Conservation (phyloP, 2,329 filamentous ascomycete species). For the Blastomyces emzantsi region DNA sequence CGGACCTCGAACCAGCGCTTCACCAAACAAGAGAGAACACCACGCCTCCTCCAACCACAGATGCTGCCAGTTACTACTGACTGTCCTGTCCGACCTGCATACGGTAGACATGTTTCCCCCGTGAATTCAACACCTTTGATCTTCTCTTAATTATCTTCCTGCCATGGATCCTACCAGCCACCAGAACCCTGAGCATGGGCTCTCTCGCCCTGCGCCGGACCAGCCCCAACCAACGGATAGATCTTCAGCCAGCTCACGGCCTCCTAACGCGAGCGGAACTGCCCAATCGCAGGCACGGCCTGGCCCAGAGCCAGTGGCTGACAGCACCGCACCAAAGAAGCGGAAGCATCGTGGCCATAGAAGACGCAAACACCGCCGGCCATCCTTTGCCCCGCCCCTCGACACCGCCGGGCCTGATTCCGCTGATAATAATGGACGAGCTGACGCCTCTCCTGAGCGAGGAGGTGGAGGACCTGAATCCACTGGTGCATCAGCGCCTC, state of each 20-base stretch:
- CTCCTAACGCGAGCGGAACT: not conserved
- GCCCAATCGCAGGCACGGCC: constrained; percentile 4
- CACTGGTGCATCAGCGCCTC: constrained; percentile 24
- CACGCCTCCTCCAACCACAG: not conserved
- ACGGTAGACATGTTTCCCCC: not conserved
- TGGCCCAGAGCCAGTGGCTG: constrained; percentile 9
- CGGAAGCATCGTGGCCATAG: constrained; percentile 68
- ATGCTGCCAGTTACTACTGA: not conserved
- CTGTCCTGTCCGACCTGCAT: not conserved
- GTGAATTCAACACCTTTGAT: not conserved
- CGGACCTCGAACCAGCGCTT: not conserved
- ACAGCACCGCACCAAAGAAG: constrained; percentile 43
- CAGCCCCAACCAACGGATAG: not conserved
- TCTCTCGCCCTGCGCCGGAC: not conserved
- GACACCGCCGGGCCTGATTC: constrained; percentile 39
- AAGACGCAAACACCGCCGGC: constrained; percentile 65
- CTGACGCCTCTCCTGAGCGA: constrained; percentile 39
- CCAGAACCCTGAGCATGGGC: not conserved
- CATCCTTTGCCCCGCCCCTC: constrained; percentile 66
- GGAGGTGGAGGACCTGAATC: constrained; percentile 38
- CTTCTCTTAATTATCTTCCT: not conserved
- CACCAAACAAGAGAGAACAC: not conserved
- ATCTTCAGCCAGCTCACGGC: constrained; percentile 1
- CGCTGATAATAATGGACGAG: constrained; percentile 20
- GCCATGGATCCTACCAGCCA: not conserved